Percentiles rank a stretch among this genome's conserved stretches.
Conservation (phyloP, 2,329 filamentous ascomycete genomes). For the Hypoxylon sp. region DNA sequence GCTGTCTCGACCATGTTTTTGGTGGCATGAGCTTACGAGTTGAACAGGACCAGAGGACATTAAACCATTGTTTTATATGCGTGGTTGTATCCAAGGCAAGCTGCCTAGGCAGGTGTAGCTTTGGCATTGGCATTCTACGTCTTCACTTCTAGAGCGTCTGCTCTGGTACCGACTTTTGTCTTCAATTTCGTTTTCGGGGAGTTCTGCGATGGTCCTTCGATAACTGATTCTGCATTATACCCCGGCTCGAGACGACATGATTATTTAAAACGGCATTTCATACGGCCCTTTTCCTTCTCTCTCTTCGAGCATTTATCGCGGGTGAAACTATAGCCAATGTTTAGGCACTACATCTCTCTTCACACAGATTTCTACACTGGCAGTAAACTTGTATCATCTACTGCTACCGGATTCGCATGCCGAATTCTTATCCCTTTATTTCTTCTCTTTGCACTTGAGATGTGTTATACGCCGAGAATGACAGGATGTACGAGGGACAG, state of each 20-base stretch:
- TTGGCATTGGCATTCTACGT: constrained; percentile 9
- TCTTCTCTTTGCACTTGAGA: constrained; percentile 8
- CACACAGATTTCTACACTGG: constrained; percentile 18
- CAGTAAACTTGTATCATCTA: constrained; percentile 30
- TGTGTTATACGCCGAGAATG: constrained; percentile 28
- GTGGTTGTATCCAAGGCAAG: not conserved
- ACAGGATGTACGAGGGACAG: constrained; percentile 34
- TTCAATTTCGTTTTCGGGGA: constrained; percentile 28
- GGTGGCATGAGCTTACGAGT: constrained; percentile 22
- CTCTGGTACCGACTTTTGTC: constrained; percentile 13
- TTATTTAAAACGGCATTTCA: constrained; percentile 40
- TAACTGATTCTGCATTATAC: constrained; percentile 46
- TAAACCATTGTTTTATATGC: constrained; percentile 6
- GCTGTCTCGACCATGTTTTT: constrained; percentile 1
- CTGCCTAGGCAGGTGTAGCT: too few relatives aligned
- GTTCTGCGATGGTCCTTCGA: constrained; percentile 33
- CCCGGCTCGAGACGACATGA: constrained; percentile 39
- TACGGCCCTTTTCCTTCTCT: constrained; percentile 36
- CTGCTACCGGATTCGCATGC: constrained; percentile 22
- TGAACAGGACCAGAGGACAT: constrained; percentile 24
- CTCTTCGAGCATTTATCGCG: constrained; percentile 20
- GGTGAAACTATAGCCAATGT: constrained; percentile 22
- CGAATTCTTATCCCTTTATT: constrained; percentile 24
- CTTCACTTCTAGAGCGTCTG: constrained; percentile 1
- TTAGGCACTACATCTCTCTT: constrained; percentile 1